A percentile compares a stretch with the other conserved stretches of the same genome.
Evolutionary conservation across 768 basidiomycete species (phyloP).

Genomic region (Auriscalpium orientale): DNA sequence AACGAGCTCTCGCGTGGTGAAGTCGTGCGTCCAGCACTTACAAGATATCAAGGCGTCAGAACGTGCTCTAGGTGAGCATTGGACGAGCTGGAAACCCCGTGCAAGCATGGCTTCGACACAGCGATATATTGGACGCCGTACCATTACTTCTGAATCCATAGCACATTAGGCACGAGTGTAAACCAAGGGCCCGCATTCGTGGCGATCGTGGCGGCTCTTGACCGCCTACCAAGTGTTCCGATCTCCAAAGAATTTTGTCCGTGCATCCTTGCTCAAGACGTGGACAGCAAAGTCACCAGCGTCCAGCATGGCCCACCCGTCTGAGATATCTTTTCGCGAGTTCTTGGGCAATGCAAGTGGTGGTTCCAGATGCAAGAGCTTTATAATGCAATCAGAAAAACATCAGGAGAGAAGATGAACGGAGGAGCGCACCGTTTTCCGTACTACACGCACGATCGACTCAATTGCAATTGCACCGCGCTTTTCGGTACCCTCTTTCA

Average conservation of each 20-base stretch:
- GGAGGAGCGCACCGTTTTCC: constrained; percentile 53
- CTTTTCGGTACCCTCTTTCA: constrained; percentile 80
- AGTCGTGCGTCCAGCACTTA: too few relatives aligned
- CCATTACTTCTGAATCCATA: too few relatives aligned
- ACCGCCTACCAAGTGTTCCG: constrained; percentile 22
- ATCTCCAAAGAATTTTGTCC: constrained; percentile 56
- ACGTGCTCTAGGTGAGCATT: too few relatives aligned
- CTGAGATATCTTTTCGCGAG: constrained; percentile 47
- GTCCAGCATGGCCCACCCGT: constrained; percentile 83
- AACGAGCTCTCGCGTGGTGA: too few relatives aligned
- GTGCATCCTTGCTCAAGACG: constrained; percentile 56
- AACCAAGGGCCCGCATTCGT: too few relatives aligned
- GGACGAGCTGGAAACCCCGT: too few relatives aligned
- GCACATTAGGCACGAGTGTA: too few relatives aligned
- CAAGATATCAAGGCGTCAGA: too few relatives aligned
- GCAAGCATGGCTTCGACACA: too few relatives aligned
- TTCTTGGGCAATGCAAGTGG: constrained; percentile 58
- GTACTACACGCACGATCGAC: constrained; percentile 58
- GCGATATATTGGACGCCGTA: too few relatives aligned
- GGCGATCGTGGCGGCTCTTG: too few relatives aligned
- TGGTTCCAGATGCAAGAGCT: constrained; percentile 55
- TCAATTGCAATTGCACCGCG: constrained; percentile 75
- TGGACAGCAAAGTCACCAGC: constrained; percentile 77
- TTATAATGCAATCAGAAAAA: neutral
- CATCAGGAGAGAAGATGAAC: neutral